Evolutionary conservation across 2,329 filamentous ascomycete genomes (phyloP).

Genomic region (Phyllosticta capitalensis): DNA sequence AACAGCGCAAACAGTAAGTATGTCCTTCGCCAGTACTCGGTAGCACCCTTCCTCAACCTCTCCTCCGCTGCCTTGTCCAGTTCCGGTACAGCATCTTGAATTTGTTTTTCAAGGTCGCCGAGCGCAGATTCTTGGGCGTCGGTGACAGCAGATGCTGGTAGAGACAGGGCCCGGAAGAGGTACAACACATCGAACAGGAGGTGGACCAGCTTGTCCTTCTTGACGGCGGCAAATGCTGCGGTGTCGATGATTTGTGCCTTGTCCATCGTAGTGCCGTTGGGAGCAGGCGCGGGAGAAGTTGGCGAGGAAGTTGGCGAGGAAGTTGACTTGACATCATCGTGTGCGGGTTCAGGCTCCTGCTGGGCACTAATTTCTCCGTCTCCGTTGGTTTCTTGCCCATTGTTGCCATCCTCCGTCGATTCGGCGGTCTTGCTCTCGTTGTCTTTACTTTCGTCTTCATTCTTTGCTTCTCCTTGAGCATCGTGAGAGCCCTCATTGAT

Average conservation of each 20-base stretch:
- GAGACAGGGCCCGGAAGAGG: slow-evolving; percentile 25
- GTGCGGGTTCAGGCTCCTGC: not conserved
- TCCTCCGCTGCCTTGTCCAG: slow-evolving; percentile 41
- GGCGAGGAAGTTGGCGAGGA: not conserved
- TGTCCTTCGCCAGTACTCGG: slow-evolving; percentile 76
- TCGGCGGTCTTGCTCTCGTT: slow-evolving; percentile 11
- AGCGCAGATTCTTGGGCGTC: slow-evolving; percentile 7
- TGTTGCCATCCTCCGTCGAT: slow-evolving; percentile 11
- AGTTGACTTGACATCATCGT: not conserved
- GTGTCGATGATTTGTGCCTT: not conserved
- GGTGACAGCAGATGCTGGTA: not conserved
- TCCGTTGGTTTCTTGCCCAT: slow-evolving; percentile 2
- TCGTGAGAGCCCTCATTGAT: not conserved
- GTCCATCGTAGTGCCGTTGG: not conserved
- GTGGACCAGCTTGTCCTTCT: slow-evolving; percentile 26
- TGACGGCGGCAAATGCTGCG: slow-evolving; percentile 13
- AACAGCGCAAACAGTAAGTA: slow-evolving; percentile 74
- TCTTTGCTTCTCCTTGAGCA: not conserved
- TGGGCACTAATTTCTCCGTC: not conserved
- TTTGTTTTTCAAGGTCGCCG: slow-evolving; percentile 19
- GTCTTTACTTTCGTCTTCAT: not conserved
- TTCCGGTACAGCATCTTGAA: slow-evolving; percentile 40
- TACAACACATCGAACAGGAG: slow-evolving; percentile 36
- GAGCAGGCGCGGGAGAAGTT: not conserved
- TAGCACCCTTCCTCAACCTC: slow-evolving; percentile 51